A percentile compares a stretch with the other conserved stretches of the same genome.
These are phyloP conservation scores for Phytophthora tentaculata DNA, from an alignment of 352 stramenopile species.

Conservation along the genomic window DNA sequence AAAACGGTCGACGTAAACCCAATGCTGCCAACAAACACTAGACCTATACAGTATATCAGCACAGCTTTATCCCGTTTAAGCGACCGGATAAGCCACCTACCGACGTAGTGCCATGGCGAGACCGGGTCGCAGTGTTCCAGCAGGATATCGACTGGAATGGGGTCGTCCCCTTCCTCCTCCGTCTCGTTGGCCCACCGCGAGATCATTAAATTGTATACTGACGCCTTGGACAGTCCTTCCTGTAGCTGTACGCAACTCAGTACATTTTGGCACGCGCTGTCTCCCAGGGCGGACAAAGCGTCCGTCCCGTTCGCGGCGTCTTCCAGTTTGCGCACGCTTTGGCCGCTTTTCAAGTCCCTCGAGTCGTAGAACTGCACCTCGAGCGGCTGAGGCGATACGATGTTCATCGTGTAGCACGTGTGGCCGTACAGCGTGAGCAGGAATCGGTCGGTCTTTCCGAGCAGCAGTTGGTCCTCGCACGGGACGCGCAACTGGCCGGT, in stretches of 20 bases:
- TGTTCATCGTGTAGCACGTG: conserved; percentile 54
- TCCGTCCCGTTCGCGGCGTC: conserved; percentile 1
- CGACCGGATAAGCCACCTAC: conserved; percentile 20
- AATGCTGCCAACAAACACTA: conserved; percentile 48
- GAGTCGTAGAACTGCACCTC: conserved; percentile 66
- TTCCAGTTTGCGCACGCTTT: conserved; percentile 21
- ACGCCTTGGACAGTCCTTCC: conserved; percentile 39
- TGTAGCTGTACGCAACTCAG: conserved; percentile 42
- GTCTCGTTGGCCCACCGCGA: conserved; percentile 28
- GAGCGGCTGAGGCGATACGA: conserved; percentile 46
- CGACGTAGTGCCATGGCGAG: conserved; percentile 46
- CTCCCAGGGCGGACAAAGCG: conserved; percentile 16
- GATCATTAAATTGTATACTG: conserved; percentile 56
- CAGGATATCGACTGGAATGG: conserved; percentile 30
- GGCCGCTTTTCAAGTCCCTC: conserved; percentile 27
- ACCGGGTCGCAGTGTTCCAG: conserved; percentile 52
- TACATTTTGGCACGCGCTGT: conserved; percentile 38
- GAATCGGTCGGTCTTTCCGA: conserved; percentile 51
- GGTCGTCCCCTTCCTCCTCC: conserved; percentile 5
- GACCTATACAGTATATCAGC: conserved; percentile 22
- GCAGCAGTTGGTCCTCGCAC: conserved; percentile 54
- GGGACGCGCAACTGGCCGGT: conserved; percentile 53
- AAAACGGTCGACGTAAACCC: conserved; percentile 53
- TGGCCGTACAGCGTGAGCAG: conserved; percentile 65
- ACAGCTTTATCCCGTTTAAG: neutral